Conservation (phyloP, 495 filamentous ascomycete species). For the Cryomyces minteri region DNA sequence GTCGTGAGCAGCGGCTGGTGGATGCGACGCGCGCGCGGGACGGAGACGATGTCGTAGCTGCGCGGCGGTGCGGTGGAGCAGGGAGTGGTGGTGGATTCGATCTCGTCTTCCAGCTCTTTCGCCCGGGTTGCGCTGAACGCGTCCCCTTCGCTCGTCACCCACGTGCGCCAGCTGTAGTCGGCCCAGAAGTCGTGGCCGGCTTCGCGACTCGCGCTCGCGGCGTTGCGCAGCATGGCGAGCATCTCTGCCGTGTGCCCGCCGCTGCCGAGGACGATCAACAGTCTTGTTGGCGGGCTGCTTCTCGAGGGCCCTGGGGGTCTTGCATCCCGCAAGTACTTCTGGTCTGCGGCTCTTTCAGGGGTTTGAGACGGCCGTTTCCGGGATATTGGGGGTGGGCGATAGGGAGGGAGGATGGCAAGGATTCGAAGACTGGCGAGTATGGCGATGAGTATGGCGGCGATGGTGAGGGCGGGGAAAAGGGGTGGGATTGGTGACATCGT, state of each 20-base stretch:
- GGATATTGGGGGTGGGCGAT: constrained; percentile 7
- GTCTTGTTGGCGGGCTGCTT: constrained; percentile 31
- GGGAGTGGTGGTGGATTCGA: constrained; percentile 2
- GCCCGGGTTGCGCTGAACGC: constrained; percentile 49
- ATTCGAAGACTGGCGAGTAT: constrained; percentile 23
- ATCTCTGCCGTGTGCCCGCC: constrained; percentile 94
- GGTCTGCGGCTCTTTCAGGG: no score
- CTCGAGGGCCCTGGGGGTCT: constrained; percentile 9
- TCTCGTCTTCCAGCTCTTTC: constrained; percentile 13
- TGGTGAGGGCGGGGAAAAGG: no score
- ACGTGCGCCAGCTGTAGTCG: constrained; percentile 51
- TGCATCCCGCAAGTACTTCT: no score
- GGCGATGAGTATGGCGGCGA: constrained; percentile 10
- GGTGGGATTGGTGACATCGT: no score
- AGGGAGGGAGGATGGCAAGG: constrained; percentile 27
- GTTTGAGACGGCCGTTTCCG: constrained; percentile 6
- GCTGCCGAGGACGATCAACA: constrained; percentile 72
- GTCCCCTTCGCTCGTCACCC: constrained; percentile 65
- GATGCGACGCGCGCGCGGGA: constrained; percentile 54
- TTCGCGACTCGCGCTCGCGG: constrained; percentile 14
- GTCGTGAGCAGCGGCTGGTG: constrained; percentile 61
- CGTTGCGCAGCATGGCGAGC: constrained; percentile 51
- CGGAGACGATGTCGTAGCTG: constrained; percentile 35
- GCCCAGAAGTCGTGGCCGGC: constrained; percentile 26
- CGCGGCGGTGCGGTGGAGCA: constrained; percentile 9